A percentile compares a stretch with the other conserved stretches of the same genome.
phyloP scores from a whole-genome alignment of 2,329 filamentous ascomycete species.

The Fusarium austroafricanum region DNA sequence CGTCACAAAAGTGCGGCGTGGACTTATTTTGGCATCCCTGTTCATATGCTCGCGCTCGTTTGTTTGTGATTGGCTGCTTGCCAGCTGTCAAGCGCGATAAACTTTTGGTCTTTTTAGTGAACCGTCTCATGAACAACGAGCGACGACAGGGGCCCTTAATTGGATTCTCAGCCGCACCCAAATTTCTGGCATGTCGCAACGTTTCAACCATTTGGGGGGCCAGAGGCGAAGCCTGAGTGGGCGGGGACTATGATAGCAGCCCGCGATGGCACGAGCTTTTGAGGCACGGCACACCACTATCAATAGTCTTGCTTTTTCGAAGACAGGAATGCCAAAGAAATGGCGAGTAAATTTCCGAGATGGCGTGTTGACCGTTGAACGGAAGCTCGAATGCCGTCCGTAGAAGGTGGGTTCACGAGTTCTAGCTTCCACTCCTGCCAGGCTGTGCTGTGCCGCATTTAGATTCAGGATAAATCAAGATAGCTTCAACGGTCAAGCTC shows the following conservation, averaged over 20 bases:
- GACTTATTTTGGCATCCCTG: slow-evolving; percentile 12
- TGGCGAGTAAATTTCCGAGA: slow-evolving; percentile 9
- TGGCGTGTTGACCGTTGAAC: not conserved
- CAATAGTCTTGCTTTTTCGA: not conserved
- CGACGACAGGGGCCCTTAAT: slow-evolving; percentile 14
- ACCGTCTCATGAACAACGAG: slow-evolving; percentile 13
- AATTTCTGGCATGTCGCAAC: slow-evolving; percentile 18
- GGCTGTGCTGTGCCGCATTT: slow-evolving; percentile 28
- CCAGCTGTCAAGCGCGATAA: slow-evolving; percentile 29
- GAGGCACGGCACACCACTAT: not conserved
- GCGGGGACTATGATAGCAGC: not conserved
- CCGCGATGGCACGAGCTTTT: slow-evolving; percentile 7
- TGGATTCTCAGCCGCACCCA: slow-evolving; percentile 32
- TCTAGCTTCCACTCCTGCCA: not conserved
- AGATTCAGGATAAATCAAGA: slow-evolving; percentile 23
- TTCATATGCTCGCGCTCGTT: not conserved
- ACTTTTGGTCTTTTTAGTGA: not conserved
- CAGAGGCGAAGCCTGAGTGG: slow-evolving; percentile 15
- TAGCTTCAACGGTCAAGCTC: slow-evolving; percentile 14
- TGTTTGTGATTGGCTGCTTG: slow-evolving; percentile 9
- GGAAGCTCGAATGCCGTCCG: not conserved
- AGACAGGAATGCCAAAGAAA: too few species aligned
- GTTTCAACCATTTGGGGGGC: slow-evolving; percentile 25
- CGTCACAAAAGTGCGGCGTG: slow-evolving; percentile 11
- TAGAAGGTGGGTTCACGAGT: too few species aligned